phyloP scores from a whole-genome alignment of 495 filamentous ascomycete species.

The Patellaria atrata region DNA sequence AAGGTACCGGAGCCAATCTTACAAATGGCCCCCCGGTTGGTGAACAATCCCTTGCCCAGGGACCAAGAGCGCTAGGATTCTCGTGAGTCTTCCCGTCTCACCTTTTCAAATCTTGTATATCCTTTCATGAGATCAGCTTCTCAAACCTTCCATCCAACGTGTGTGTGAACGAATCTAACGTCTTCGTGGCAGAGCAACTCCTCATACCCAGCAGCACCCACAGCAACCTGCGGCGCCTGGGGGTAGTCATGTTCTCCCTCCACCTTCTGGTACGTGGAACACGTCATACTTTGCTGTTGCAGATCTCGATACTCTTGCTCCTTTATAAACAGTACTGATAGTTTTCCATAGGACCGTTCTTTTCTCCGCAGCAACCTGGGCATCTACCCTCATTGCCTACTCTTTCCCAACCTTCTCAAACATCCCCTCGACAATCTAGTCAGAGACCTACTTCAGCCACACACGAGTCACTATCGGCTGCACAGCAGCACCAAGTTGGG shows the following conservation, averaged over 20 bases:
- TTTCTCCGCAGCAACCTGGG: slow-evolving; percentile 10
- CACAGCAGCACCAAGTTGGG: slow-evolving; percentile 5
- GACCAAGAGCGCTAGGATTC: slow-evolving; percentile 15
- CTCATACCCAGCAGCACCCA: slow-evolving; percentile 12
- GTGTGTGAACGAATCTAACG: no score
- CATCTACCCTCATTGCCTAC: slow-evolving; percentile 16
- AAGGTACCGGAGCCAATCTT: slow-evolving; percentile 9
- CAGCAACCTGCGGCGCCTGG: slow-evolving; percentile 18
- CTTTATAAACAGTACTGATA: not conserved
- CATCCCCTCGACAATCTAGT: slow-evolving; percentile 14
- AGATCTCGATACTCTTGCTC: not conserved
- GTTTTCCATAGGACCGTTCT: slow-evolving; percentile 12
- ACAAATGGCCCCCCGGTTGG: slow-evolving; percentile 15
- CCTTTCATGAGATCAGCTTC: slow-evolving; percentile 1
- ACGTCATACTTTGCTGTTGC: not conserved
- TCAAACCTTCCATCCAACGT: not conserved
- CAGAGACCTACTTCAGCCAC: slow-evolving; percentile 16
- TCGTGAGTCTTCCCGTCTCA: slow-evolving; percentile 11
- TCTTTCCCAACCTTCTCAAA: slow-evolving; percentile 13
- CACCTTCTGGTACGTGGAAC: slow-evolving; percentile 14
- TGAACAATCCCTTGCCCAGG: slow-evolving; percentile 15
- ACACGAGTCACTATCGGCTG: slow-evolving; percentile 10
- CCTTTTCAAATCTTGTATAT: not conserved
- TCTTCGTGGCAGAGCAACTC: slow-evolving; percentile 12
- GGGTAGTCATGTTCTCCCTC: slow-evolving; percentile 16